phyloP scores from a whole-genome alignment of 1,139 yeast genomes.

The Candida sanyaensis region DNA sequence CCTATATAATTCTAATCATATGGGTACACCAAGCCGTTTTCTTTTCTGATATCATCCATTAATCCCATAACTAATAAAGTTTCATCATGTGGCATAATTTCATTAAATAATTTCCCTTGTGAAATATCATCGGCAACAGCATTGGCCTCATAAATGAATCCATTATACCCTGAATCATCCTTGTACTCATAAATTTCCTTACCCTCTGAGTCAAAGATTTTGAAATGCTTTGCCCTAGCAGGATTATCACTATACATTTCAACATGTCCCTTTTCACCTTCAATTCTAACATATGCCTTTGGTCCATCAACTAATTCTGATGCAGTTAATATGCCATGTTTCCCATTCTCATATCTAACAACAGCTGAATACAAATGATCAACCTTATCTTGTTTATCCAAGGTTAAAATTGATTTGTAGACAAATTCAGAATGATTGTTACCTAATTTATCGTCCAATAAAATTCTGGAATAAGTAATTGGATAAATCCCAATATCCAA shows the following conservation, averaged over 20 bases:
- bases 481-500: constrained; percentile 64
- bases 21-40: constrained; percentile 44
- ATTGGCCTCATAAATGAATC: constrained; percentile 56
- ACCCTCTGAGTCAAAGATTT: constrained; percentile 26
- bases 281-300: constrained; percentile 34
- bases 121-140: constrained; percentile 46
- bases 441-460: constrained; percentile 37
- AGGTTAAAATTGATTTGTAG: constrained; percentile 30
- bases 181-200: constrained; percentile 24
- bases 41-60: constrained; percentile 46
- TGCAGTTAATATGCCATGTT: constrained; percentile 37
- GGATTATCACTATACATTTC: constrained; percentile 38
- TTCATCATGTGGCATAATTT: constrained; percentile 43
- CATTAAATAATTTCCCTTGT: constrained; percentile 34
- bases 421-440: constrained; percentile 28
- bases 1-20: constrained; percentile 23
- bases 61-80: constrained; percentile 43
- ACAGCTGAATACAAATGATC: constrained; percentile 39
- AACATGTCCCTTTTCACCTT: constrained; percentile 40
- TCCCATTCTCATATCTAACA: constrained; percentile 34
- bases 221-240: constrained; percentile 31
- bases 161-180: constrained; percentile 35
- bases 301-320: constrained; percentile 31
- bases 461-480: constrained; percentile 47
- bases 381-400: constrained; percentile 33